These are phyloP conservation scores for Calendula officinalis DNA, from an alignment of 129 eudicot species.

Conservation along the genomic window DNA sequence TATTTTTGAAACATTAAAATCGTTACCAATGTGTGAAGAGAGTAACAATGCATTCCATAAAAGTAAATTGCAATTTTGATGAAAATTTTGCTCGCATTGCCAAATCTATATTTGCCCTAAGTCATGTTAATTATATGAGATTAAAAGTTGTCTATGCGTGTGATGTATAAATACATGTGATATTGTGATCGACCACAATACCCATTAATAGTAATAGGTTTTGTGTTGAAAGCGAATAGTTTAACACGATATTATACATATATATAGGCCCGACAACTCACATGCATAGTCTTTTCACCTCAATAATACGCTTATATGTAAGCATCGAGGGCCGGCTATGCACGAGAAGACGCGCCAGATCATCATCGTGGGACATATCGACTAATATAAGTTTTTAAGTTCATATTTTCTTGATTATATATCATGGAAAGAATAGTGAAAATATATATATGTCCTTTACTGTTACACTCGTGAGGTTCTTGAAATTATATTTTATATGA, in stretches of 20 bases:
- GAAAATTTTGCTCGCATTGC: background rate
- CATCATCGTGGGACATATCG: constrained; percentile 20
- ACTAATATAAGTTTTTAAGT: background rate
- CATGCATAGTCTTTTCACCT: constrained; percentile 25
- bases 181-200: background rate
- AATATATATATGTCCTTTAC: constrained; percentile 30
- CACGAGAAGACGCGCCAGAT: constrained; percentile 22
- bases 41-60: background rate
- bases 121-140: background rate
- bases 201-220: background rate
- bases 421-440: constrained; percentile 13
- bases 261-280: constrained; percentile 21
- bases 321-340: background rate
- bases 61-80: background rate
- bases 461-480: constrained; percentile 31
- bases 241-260: background rate
- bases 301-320: constrained; percentile 20
- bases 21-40: no score
- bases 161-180: background rate
- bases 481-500: constrained; percentile 18
- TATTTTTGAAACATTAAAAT: no score
- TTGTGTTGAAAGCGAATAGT: background rate
- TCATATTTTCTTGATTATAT: constrained; percentile 8
- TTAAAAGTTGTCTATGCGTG: background rate
- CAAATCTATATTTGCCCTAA: background rate